These are phyloP conservation scores for Pseudozyma sp. DNA, from an alignment of 1,284 basidiomycete genomes.

Conservation along the genomic window DNA sequence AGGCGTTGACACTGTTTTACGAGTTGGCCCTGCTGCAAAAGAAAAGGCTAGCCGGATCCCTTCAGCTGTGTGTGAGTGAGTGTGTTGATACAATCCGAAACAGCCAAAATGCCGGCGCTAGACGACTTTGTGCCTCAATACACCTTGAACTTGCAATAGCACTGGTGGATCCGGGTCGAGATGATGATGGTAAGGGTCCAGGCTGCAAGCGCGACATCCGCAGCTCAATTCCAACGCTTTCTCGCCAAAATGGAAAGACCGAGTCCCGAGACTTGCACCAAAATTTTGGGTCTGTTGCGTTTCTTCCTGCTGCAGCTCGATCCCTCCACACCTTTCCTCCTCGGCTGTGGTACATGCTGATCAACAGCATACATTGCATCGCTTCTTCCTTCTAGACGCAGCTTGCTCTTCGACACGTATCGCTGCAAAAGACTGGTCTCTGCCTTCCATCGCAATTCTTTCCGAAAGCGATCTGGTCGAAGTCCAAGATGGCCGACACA, in stretches of 20 bases:
- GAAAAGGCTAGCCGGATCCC: no score
- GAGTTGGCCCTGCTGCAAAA: no score
- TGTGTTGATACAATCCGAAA: no score
- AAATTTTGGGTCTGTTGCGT: constrained; percentile 19
- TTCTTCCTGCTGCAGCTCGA: constrained; percentile 13
- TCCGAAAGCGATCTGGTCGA: background rate
- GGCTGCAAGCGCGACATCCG: constrained; percentile 25
- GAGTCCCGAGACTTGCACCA: constrained; percentile 28
- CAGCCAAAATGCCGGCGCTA: no score
- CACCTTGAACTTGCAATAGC: no score
- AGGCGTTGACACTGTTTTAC: no score
- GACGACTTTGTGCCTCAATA: no score
- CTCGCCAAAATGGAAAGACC: background rate
- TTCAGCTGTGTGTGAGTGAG: no score
- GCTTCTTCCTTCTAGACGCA: background rate
- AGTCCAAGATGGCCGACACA: constrained; percentile 56
- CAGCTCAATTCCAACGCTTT: background rate
- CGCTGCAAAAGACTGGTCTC: no score
- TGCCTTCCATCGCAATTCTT: background rate
- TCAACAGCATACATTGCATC: constrained; percentile 6
- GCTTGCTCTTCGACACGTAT: no score
- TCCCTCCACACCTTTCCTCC: constrained; percentile 22
- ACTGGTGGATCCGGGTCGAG: background rate
- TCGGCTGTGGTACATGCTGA: background rate
- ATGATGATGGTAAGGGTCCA: constrained; percentile 41